These are phyloP conservation scores for Rhipidocladum racemiflorum DNA, from an alignment of 176 grass and related monocot genomes.

Conservation along the genomic window DNA sequence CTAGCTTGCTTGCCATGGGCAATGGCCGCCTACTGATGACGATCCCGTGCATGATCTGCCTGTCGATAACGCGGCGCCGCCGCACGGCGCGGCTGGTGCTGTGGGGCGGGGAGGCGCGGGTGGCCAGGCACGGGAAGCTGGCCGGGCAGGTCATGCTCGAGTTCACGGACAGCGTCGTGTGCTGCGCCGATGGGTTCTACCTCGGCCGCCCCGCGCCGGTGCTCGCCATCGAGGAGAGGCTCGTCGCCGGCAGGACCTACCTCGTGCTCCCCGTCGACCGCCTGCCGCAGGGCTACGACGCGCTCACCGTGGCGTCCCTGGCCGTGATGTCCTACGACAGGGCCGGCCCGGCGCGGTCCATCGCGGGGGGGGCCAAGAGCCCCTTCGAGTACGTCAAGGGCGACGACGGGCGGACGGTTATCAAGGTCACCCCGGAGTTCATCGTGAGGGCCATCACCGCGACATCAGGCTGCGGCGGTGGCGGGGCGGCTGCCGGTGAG, in stretches of 20 bases:
- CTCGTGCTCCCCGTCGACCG: conserved; percentile 82
- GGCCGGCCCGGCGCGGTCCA: background rate
- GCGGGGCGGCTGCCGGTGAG: background rate
- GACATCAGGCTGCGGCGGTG: background rate
- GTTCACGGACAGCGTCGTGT: conserved; percentile 53
- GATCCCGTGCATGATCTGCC: conserved; percentile 13
- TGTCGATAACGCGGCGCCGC: background rate
- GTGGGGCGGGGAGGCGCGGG: conserved; percentile 52
- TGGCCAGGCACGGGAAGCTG: conserved; percentile 18
- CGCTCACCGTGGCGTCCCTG: conserved; percentile 46
- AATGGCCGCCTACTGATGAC: background rate
- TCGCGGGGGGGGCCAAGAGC: conserved; percentile 33
- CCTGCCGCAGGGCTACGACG: conserved; percentile 41
- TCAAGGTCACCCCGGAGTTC: conserved; percentile 80
- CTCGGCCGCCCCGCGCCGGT: conserved; percentile 58
- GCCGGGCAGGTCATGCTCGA: conserved; percentile 70
- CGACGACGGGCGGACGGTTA: conserved; percentile 50
- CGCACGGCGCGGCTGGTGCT: conserved; percentile 52
- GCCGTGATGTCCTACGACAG: conserved; percentile 48
- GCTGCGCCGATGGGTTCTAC: conserved; percentile 71
- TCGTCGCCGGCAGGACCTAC: conserved; percentile 53
- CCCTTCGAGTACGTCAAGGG: conserved; percentile 73
- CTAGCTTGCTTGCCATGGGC: conserved; percentile 15
- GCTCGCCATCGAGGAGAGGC: conserved; percentile 59
- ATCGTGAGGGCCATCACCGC: conserved; percentile 45